A percentile compares a stretch with the other conserved stretches of the same genome.
phyloP scores from a whole-genome alignment of 305 asterid genomes.

The Fraxinus nigra region DNA sequence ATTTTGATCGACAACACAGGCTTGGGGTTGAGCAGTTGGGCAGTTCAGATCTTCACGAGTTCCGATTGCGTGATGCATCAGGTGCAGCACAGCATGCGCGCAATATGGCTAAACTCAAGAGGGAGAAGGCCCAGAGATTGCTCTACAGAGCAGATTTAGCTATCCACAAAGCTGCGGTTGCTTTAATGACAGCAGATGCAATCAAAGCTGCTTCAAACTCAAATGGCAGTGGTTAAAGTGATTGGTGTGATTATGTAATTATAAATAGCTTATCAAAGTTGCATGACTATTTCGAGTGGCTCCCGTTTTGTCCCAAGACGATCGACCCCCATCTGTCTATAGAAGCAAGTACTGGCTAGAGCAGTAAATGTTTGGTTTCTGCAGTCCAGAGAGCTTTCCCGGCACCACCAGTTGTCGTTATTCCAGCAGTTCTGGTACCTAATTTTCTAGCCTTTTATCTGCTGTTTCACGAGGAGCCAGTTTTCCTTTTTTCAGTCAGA shows the following conservation, averaged over 20 bases:
- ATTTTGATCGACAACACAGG: constrained; percentile 36
- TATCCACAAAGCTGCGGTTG: constrained; percentile 75
- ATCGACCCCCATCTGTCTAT: constrained; percentile 12
- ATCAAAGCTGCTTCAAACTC: constrained; percentile 48
- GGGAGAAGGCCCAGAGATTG: constrained; percentile 74
- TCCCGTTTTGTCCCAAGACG: background rate
- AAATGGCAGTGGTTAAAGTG: constrained; percentile 32
- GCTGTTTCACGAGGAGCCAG: constrained; percentile 28
- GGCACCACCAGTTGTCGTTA: constrained; percentile 22
- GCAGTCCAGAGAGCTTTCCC: constrained; percentile 36
- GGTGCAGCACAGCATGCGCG: constrained; percentile 64
- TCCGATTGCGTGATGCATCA: constrained; percentile 65
- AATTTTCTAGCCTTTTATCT: constrained; percentile 28
- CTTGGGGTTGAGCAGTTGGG: constrained; percentile 40
- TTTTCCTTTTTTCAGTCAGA: constrained; percentile 27
- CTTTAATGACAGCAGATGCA: constrained; percentile 85
- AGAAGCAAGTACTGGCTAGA: constrained; percentile 24
- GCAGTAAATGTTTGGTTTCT: constrained; percentile 20
- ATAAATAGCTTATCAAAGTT: constrained; percentile 13
- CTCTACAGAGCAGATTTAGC: constrained; percentile 72
- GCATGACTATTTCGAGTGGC: constrained; percentile 11
- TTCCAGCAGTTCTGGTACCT: constrained; percentile 32
- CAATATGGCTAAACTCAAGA: constrained; percentile 72
- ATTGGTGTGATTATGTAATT: constrained; percentile 20
- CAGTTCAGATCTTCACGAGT: constrained; percentile 58